Evolutionary conservation across 805 yeast genomes (phyloP).

Genomic region (Yarrowia sp.): DNA sequence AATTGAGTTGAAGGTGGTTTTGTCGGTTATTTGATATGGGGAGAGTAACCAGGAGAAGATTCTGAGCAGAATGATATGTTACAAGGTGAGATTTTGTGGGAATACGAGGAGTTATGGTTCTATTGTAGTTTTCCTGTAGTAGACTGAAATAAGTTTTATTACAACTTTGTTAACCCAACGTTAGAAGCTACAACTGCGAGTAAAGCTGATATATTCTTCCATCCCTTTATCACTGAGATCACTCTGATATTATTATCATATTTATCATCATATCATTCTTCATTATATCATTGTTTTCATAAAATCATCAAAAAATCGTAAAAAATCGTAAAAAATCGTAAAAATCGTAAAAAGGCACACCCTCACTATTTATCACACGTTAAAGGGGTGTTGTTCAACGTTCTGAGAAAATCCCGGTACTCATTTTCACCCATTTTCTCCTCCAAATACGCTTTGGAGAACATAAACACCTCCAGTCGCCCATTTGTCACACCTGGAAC

Average conservation of each 20-base stretch:
- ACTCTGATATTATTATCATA: not conserved
- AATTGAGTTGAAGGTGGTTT: too few relatives aligned
- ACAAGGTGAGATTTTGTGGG: too few relatives aligned
- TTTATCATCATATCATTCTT: not conserved
- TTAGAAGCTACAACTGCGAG: too few relatives aligned
- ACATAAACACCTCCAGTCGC: not conserved
- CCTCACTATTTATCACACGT: not conserved
- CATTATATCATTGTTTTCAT: not conserved
- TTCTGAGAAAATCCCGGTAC: not conserved
- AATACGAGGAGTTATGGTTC: too few relatives aligned
- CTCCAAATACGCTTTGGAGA: not conserved
- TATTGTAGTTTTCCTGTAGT: too few relatives aligned
- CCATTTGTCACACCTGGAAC: not conserved
- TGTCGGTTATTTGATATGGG: too few relatives aligned
- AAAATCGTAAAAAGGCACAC: not conserved
- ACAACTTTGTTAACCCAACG: too few relatives aligned
- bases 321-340: too few relatives aligned
- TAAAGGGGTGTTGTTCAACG: not conserved
- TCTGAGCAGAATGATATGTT: too few relatives aligned
- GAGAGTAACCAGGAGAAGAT: too few relatives aligned
- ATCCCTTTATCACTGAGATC: not conserved
- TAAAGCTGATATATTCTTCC: not conserved
- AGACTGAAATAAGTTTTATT: too few relatives aligned
- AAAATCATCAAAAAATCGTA: not conserved
- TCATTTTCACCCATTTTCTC: not conserved